These are phyloP conservation scores for Scleroderma citrinum DNA, from an alignment of 768 basidiomycete species.

Conservation along the genomic window DNA sequence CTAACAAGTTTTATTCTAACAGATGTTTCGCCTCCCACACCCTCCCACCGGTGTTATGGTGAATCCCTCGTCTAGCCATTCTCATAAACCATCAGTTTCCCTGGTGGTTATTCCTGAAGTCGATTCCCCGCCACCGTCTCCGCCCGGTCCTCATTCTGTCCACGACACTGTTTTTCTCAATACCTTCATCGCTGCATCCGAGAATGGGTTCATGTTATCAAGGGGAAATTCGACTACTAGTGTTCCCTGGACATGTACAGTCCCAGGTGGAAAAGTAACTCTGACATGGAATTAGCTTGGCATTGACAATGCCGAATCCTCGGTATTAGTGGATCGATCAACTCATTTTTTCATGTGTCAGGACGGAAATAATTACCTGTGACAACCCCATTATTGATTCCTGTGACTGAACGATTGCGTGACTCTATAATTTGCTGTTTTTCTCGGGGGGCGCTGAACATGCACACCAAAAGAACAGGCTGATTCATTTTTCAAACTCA, in stretches of 20 bases:
- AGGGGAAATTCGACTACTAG: constrained; percentile 8
- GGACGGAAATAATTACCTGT: too few species aligned
- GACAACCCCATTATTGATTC: too few species aligned
- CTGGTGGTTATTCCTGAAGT: constrained; percentile 21
- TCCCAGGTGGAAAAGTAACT: constrained; percentile 28
- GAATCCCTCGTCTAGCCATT: constrained; percentile 3
- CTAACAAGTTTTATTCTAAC: neutral
- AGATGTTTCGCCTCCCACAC: constrained; percentile 41
- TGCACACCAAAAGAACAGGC: too few species aligned
- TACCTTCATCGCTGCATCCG: constrained; percentile 44
- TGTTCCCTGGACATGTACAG: constrained; percentile 36
- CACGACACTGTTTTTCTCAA: constrained; percentile 2
- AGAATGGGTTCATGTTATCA: constrained; percentile 46
- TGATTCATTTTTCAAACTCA: too few species aligned
- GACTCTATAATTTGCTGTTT: too few species aligned
- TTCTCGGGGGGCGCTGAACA: too few species aligned
- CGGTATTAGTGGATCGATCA: too few species aligned
- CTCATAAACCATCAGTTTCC: constrained; percentile 12
- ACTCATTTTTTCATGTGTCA: too few species aligned
- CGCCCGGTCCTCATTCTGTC: neutral
- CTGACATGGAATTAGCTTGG: constrained; percentile 11
- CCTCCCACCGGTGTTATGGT: constrained; percentile 3
- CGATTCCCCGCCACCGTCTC: neutral
- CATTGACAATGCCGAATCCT: neutral
- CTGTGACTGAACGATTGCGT: too few species aligned